phyloP scores from a whole-genome alignment of 2,329 filamentous ascomycete genomes.

The Helotiales sp. region DNA sequence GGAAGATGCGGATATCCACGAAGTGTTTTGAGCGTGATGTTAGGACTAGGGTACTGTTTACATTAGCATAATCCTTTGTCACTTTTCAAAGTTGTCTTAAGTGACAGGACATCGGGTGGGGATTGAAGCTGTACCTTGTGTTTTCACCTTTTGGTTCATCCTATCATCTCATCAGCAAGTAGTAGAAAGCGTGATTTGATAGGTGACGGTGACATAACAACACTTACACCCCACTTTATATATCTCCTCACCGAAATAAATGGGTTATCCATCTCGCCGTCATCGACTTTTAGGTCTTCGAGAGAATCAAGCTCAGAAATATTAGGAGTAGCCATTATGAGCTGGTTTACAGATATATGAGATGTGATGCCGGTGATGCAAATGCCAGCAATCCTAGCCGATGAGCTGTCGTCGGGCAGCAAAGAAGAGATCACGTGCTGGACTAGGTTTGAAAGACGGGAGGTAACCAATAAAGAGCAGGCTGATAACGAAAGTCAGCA shows the following conservation, averaged over 20 bases:
- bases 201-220: not conserved
- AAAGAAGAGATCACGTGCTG: not conserved
- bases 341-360: not conserved
- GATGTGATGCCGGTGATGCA: too few relatives aligned
- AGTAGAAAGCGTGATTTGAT: not conserved
- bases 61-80: not conserved
- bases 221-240: slow-evolving; percentile 32
- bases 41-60: slow-evolving; percentile 33
- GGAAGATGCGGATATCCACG: slow-evolving; percentile 33
- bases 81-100: not conserved
- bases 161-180: slow-evolving; percentile 5
- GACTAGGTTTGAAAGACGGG: not conserved
- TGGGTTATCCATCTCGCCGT: slow-evolving; percentile 6
- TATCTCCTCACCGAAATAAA: slow-evolving; percentile 27
- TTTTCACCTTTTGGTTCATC: slow-evolving; percentile 24
- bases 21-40: slow-evolving; percentile 32
- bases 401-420: not conserved
- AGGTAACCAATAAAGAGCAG: not conserved
- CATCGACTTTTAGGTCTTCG: not conserved
- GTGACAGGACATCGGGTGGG: not conserved
- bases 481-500: not conserved
- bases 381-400: not conserved
- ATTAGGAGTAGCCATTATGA: not conserved
- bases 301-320: not conserved
- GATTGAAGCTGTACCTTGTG: slow-evolving; percentile 19